Percentiles rank a stretch among this genome's conserved stretches.
These are phyloP conservation scores for Fusarium chaquense DNA, from an alignment of 2,329 filamentous ascomycete species.

Conservation along the genomic window DNA sequence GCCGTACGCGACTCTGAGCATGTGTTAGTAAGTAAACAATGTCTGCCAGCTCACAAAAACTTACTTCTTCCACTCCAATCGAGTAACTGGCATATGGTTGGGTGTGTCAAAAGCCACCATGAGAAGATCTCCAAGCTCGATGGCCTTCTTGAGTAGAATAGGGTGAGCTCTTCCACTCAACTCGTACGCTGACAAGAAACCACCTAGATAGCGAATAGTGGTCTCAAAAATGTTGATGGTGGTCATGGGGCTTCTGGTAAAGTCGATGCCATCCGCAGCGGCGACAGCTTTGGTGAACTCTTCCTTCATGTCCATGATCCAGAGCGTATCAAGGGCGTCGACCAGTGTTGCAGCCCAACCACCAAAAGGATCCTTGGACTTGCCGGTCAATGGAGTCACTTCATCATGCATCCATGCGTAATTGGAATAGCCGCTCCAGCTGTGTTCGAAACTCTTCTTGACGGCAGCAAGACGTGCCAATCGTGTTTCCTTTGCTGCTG, in stretches of 20 bases:
- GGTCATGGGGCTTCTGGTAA: constrained; percentile 59
- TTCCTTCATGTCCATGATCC: constrained; percentile 74
- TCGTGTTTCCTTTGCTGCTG: constrained; percentile 49
- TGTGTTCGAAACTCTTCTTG: constrained; percentile 64
- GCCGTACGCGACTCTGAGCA: constrained; percentile 42
- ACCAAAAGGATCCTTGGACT: constrained; percentile 67
- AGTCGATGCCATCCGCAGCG: constrained; percentile 69
- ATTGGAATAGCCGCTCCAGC: constrained; percentile 70
- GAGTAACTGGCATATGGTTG: constrained; percentile 68
- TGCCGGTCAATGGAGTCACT: constrained; percentile 66
- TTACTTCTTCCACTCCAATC: constrained; percentile 48
- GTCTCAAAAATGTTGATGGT: constrained; percentile 75
- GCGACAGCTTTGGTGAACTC: constrained; percentile 73
- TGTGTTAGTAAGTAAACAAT: constrained; percentile 23
- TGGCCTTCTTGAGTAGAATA: constrained; percentile 69
- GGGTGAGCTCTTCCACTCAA: constrained; percentile 63
- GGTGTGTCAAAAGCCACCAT: constrained; percentile 75
- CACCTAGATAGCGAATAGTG: constrained; percentile 75
- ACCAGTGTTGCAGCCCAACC: constrained; percentile 75
- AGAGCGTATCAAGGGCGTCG: constrained; percentile 73
- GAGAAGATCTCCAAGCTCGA: constrained; percentile 71
- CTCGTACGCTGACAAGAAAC: constrained; percentile 74
- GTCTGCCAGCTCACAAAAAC: constrained; percentile 2
- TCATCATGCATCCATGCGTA: constrained; percentile 74
- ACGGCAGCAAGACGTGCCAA: constrained; percentile 58